phyloP scores from a whole-genome alignment of 306 rosid genomes.

The Parietaria judaica region DNA sequence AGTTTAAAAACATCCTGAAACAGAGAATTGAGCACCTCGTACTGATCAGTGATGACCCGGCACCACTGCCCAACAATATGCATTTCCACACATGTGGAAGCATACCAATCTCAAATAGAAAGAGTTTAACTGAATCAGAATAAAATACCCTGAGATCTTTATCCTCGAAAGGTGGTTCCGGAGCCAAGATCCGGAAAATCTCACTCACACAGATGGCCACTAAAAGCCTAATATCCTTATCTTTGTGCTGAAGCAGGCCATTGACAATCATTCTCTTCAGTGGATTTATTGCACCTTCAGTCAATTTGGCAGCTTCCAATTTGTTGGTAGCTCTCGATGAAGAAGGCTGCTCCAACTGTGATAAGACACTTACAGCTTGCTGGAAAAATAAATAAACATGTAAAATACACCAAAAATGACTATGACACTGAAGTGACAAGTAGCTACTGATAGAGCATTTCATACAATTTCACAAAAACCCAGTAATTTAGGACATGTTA shows the following conservation, averaged over 20 bases:
- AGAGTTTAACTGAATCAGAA: not conserved
- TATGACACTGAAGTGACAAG: not conserved
- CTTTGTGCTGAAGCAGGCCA: constrained; percentile 51
- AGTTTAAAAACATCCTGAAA: constrained; percentile 67
- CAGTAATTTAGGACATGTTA: not conserved
- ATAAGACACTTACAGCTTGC: constrained; percentile 62
- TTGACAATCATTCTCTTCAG: constrained; percentile 34
- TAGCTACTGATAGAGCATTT: too few relatives aligned
- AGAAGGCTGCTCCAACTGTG: constrained; percentile 58
- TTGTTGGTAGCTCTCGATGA: constrained; percentile 25
- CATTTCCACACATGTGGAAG: not conserved
- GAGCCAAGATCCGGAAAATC: constrained; percentile 70
- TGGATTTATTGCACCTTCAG: constrained; percentile 41
- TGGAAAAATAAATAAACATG: constrained; percentile 26
- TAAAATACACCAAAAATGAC: not conserved
- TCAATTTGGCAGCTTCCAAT: constrained; percentile 27
- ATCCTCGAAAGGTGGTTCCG: constrained; percentile 73
- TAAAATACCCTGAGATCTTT: constrained; percentile 52
- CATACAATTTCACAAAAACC: too few relatives aligned
- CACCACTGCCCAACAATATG: not conserved
- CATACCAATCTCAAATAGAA: not conserved
- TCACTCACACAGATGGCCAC: constrained; percentile 69
- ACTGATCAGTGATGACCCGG: constrained; percentile 2
- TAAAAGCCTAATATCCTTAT: constrained; percentile 74
- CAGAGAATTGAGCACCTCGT: not conserved